Evolutionary conservation across 345 rosid species (phyloP).

Genomic region (Citrus unshiu): DNA sequence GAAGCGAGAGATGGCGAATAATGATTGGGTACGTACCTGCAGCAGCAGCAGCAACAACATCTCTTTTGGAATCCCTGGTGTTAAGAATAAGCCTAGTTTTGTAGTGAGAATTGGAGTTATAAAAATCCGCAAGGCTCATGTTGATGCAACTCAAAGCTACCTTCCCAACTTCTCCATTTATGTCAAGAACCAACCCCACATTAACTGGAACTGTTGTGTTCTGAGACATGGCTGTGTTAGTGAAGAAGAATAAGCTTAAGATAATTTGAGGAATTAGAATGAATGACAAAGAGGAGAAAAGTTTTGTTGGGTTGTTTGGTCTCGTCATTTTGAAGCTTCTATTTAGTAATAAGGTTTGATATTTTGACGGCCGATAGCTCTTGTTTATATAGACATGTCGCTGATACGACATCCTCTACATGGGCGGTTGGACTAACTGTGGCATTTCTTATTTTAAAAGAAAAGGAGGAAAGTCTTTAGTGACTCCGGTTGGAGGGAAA

Average conservation of each 20-base stretch:
- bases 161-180: slow-evolving; percentile 17
- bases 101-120: slow-evolving; percentile 27
- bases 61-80: slow-evolving; percentile 35
- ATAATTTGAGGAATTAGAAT: not conserved
- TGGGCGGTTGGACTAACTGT: too few relatives aligned
- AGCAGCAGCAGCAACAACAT: slow-evolving; percentile 51
- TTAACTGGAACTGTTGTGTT: slow-evolving; percentile 25
- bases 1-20: not conserved
- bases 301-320: not conserved
- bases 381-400: not conserved
- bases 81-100: slow-evolving; percentile 42
- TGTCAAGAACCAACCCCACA: slow-evolving; percentile 52
- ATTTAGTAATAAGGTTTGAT: not conserved
- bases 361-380: not conserved
- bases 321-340: not conserved
- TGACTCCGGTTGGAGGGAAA: not conserved
- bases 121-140: slow-evolving; percentile 57
- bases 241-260: not conserved
- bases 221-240: slow-evolving; percentile 15
- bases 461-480: not conserved
- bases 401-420: too few relatives aligned
- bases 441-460: not conserved
- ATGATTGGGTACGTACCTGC: slow-evolving; percentile 35
- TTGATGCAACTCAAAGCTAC: slow-evolving; percentile 39
- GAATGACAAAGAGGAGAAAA: not conserved